Conservation (phyloP, 768 basidiomycete species). For the Pulveroboletus sp. region DNA sequence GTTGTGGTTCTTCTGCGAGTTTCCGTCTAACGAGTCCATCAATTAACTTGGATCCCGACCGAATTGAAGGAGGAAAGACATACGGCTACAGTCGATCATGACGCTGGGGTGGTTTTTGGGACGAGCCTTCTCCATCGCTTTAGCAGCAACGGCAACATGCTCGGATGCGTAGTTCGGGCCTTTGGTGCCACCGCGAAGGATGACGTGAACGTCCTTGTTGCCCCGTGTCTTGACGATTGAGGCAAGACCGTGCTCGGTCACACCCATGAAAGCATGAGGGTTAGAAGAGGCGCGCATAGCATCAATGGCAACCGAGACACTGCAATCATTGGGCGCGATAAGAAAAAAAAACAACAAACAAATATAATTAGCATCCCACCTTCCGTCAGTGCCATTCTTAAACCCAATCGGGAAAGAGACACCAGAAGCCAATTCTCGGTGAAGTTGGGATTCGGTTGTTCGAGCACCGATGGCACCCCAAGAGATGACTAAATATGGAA, state of each 20-base stretch:
- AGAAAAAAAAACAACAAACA: background rate
- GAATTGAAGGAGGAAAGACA: conserved; percentile 25
- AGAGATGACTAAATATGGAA: conserved; percentile 54
- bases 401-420: conserved; percentile 98
- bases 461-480: conserved; percentile 98
- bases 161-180: conserved; percentile 87
- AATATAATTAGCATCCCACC: conserved; percentile 33
- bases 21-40: conserved; percentile 60
- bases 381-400: conserved; percentile 99
- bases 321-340: conserved; percentile 19
- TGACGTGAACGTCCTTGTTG: conserved; percentile 87
- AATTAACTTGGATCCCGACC: background rate
- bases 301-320: conserved; percentile 87
- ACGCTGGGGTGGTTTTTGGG: conserved; percentile 55
- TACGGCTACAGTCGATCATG: conserved; percentile 87
- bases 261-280: conserved; percentile 96
- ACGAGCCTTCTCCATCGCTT: conserved; percentile 61
- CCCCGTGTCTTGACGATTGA: conserved; percentile 90
- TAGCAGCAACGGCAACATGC: conserved; percentile 61
- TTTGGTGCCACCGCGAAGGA: conserved; percentile 86
- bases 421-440: conserved; percentile 93
- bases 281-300: conserved; percentile 91
- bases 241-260: conserved; percentile 84
- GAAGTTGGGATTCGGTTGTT: conserved; percentile 96
- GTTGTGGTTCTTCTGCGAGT: conserved; percentile 91